Percentiles rank a stretch among this genome's conserved stretches.
Evolutionary conservation across 805 yeast genomes (phyloP).

Genomic region (Jamesozyma jinghongensis): DNA sequence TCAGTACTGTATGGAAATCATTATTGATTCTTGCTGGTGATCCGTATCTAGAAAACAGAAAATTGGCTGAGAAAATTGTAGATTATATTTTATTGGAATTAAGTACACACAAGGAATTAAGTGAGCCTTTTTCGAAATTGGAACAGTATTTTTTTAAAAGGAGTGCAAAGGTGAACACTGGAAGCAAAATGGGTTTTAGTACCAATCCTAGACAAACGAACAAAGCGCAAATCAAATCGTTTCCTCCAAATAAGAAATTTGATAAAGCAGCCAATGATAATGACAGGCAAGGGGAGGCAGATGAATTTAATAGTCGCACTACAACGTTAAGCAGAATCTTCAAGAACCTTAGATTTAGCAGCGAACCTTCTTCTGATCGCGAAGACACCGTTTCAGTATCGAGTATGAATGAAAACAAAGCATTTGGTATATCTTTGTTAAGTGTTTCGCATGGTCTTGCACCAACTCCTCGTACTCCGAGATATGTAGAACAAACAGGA

Average conservation of each 20-base stretch:
- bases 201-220: conserved; percentile 1
- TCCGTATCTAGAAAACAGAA: conserved; percentile 74
- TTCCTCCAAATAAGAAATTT: conserved; percentile 6
- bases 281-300: background rate
- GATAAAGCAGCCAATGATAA: background rate
- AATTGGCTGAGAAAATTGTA: conserved; percentile 61
- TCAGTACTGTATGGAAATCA: conserved; percentile 81
- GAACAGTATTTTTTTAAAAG: conserved; percentile 53
- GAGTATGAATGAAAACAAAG: conserved; percentile 18
- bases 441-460: conserved; percentile 34
- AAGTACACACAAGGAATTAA: conserved; percentile 43
- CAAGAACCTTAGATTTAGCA: conserved; percentile 21
- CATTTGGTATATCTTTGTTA: conserved; percentile 17
- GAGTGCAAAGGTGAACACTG: conserved; percentile 17
- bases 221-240: conserved; percentile 8
- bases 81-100: conserved; percentile 62
- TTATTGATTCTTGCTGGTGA: conserved; percentile 73
- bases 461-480: conserved; percentile 49
- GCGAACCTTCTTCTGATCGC: conserved; percentile 7
- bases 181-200: conserved; percentile 4
- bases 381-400: conserved; percentile 13
- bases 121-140: conserved; percentile 56
- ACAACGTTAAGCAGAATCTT: conserved; percentile 25
- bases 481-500: conserved; percentile 33
- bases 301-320: background rate